These are phyloP conservation scores for Stemphylium lycopersici DNA, from an alignment of 2,329 filamentous ascomycete species.

Conservation along the genomic window DNA sequence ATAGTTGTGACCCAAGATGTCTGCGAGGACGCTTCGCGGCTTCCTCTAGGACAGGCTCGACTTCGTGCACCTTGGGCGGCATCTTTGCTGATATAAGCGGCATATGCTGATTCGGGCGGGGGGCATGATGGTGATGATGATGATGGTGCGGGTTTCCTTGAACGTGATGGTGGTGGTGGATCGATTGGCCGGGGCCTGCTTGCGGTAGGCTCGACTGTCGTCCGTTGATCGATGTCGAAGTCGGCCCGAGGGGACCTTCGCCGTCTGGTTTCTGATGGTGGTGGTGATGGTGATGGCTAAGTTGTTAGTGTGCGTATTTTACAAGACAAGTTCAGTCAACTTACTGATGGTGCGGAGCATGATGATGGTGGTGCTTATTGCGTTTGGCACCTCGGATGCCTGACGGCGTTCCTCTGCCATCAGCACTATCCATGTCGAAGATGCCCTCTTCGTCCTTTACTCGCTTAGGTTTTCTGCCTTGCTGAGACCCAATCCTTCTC, in stretches of 20 bases:
- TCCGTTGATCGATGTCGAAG: slow-evolving; percentile 28
- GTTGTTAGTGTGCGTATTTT: slow-evolving; percentile 30
- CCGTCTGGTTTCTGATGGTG: slow-evolving; percentile 63
- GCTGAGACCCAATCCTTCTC: slow-evolving; percentile 47
- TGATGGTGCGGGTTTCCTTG: slow-evolving; percentile 46
- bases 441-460: slow-evolving; percentile 76
- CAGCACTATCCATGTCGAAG: slow-evolving; percentile 69
- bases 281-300: slow-evolving; percentile 62
- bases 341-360: slow-evolving; percentile 57
- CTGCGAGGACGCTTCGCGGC: slow-evolving; percentile 73
- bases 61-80: slow-evolving; percentile 66
- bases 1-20: slow-evolving; percentile 85
- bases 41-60: slow-evolving; percentile 68
- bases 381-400: slow-evolving; percentile 73
- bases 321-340: slow-evolving; percentile 26
- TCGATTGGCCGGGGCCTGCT: slow-evolving; percentile 34
- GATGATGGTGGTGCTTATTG: slow-evolving; percentile 64
- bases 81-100: slow-evolving; percentile 58
- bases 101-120: slow-evolving; percentile 31
- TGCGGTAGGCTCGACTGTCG: slow-evolving; percentile 38
- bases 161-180: slow-evolving; percentile 50
- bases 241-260: slow-evolving; percentile 45
- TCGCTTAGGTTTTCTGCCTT: slow-evolving; percentile 59
- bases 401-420: slow-evolving; percentile 66
- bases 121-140: slow-evolving; percentile 40